Percentiles rank a stretch among this genome's conserved stretches.
Evolutionary conservation across 2,329 filamentous ascomycete genomes (phyloP).

Genomic region (Trichophaea hybrida): DNA sequence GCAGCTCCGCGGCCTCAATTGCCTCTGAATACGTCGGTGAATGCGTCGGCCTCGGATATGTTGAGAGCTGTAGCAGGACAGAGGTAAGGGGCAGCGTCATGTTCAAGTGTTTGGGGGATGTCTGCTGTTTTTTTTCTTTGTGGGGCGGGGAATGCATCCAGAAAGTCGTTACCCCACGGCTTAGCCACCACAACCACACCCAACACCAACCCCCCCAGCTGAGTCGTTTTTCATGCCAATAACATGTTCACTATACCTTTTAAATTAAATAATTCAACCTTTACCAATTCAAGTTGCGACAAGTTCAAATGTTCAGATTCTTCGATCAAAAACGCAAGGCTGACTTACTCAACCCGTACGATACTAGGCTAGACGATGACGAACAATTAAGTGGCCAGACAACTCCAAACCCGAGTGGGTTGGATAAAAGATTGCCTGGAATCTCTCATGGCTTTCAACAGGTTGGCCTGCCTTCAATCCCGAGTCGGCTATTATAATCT

Average conservation of each 20-base stretch:
- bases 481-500: constrained; percentile 30
- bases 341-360: constrained; percentile 2
- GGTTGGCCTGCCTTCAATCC: constrained; percentile 54
- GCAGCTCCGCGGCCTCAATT: constrained; percentile 25
- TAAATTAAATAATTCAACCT: neutral
- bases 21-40: constrained; percentile 22
- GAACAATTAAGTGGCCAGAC: constrained; percentile 62
- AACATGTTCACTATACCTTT: neutral
- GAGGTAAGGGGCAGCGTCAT: constrained; percentile 19
- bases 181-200: neutral
- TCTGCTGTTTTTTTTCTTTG: neutral
- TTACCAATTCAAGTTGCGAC: neutral
- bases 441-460: constrained; percentile 94
- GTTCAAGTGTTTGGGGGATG: neutral
- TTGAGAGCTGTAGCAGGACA: constrained; percentile 26
- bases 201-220: neutral
- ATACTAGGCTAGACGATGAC: constrained; percentile 41
- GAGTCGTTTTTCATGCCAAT: neutral
- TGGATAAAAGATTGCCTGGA: constrained; percentile 87
- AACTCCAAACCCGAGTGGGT: constrained; percentile 82
- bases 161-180: neutral
- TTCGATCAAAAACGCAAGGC: neutral
- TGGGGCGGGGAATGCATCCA: neutral
- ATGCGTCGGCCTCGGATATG: constrained; percentile 25
- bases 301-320: neutral